Percentiles rank a stretch among this genome's conserved stretches.
Conservation (phyloP, 2,329 filamentous ascomycete genomes). For the Chalara sp. region DNA sequence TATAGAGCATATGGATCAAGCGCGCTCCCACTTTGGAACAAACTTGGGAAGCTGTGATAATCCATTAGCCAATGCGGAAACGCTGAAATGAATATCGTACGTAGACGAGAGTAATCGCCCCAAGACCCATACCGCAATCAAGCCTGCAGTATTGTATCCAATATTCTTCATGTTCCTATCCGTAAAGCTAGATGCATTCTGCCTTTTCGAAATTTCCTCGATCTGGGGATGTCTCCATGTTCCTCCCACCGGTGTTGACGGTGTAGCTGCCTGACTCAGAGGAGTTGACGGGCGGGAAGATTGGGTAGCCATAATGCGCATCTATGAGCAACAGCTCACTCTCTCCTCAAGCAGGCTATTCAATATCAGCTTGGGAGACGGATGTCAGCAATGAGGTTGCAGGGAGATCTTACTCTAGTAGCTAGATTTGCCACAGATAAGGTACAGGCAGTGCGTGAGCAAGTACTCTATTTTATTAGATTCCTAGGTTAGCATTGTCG, state of each 20-base stretch:
- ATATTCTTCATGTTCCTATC: constrained; percentile 69
- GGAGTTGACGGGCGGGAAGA: constrained; percentile 19
- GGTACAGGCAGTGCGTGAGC: no score
- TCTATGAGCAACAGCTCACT: no score
- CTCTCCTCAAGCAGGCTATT: no score
- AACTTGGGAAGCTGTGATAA: constrained; percentile 19
- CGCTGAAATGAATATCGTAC: constrained; percentile 11
- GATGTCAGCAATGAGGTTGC: no score
- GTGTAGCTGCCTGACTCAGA: constrained; percentile 8
- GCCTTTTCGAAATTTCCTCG: constrained; percentile 77
- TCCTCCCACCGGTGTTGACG: constrained; percentile 43
- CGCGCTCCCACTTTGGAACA: constrained; percentile 14
- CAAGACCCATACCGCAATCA: constrained; percentile 42
- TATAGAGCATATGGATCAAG: constrained; percentile 21
- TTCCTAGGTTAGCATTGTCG: constrained; percentile 18
- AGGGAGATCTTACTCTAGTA: no score
- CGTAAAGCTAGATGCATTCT: constrained; percentile 71
- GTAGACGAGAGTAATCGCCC: constrained; percentile 26
- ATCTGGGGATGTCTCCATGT: constrained; percentile 89
- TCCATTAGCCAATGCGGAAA: constrained; percentile 4
- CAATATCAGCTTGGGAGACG: no score
- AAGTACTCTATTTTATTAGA: no score
- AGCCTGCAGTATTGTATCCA: constrained; percentile 55
- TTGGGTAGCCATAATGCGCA: no score
- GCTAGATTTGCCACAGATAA: no score